Evolutionary conservation across 495 filamentous ascomycete genomes (phyloP).

Genomic region (Penicillium ucsense): DNA sequence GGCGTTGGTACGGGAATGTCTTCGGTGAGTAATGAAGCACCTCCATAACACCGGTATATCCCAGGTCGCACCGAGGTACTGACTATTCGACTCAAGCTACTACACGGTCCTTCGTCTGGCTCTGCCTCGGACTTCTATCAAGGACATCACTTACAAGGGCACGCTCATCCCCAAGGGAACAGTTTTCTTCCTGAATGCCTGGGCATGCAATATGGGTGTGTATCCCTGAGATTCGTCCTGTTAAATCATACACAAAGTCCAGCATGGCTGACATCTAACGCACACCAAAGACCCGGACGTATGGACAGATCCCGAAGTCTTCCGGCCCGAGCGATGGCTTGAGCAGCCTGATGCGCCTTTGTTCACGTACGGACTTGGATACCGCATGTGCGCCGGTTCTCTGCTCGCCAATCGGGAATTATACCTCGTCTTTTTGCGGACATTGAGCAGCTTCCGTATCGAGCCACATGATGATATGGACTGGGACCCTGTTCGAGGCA

Average conservation of each 20-base stretch:
- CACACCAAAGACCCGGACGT: conserved; percentile 39
- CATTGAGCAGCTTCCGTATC: conserved; percentile 49
- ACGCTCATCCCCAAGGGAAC: conserved; percentile 47
- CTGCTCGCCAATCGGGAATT: conserved; percentile 54
- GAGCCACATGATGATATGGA: conserved; percentile 39
- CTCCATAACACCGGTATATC: background rate
- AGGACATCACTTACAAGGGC: conserved; percentile 49
- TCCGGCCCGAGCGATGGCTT: conserved; percentile 53
- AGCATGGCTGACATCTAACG: background rate
- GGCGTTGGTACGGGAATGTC: conserved; percentile 49
- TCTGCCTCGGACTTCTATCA: conserved; percentile 49
- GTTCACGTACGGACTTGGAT: conserved; percentile 54
- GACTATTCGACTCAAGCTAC: conserved; percentile 22
- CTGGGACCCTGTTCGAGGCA: conserved; percentile 45
- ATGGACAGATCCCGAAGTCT: conserved; percentile 48
- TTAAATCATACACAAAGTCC: too few relatives aligned
- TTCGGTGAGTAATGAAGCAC: conserved; percentile 27
- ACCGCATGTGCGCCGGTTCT: conserved; percentile 57
- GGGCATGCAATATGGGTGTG: conserved; percentile 54
- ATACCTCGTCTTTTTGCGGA: conserved; percentile 55
- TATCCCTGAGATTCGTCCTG: too few relatives aligned
- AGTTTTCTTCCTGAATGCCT: conserved; percentile 55
- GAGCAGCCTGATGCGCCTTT: conserved; percentile 52
- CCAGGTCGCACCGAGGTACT: background rate
- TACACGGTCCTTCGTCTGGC: conserved; percentile 53